Evolutionary conservation across 257 asterid species (phyloP).

Genomic region (Jasminum sambac): DNA sequence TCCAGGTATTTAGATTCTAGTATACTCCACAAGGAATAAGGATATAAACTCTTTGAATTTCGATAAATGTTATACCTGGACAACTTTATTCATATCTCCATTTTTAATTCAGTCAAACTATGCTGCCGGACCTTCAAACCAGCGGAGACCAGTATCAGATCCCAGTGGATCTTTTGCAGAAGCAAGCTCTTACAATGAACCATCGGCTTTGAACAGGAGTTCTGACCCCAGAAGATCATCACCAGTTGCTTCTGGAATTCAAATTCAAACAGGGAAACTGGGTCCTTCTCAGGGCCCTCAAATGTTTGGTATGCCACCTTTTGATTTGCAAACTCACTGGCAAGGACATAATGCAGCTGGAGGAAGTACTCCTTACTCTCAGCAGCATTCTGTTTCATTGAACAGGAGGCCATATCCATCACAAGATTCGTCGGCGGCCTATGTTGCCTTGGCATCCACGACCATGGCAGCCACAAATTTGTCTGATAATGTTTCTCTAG

Average conservation of each 20-base stretch:
- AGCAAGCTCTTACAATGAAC: constrained; percentile 35
- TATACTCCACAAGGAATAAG: constrained; percentile 8
- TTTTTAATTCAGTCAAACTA: constrained; percentile 47
- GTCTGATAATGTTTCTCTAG: constrained; percentile 31
- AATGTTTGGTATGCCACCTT: constrained; percentile 36
- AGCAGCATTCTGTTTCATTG: constrained; percentile 36
- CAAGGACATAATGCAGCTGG: constrained; percentile 41
- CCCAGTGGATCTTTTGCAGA: constrained; percentile 44
- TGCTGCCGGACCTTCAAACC: constrained; percentile 38
- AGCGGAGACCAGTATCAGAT: constrained; percentile 38
- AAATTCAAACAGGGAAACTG: constrained; percentile 39
- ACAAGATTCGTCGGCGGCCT: constrained; percentile 32
- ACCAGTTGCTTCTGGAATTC: constrained; percentile 44
- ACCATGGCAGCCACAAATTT: constrained; percentile 27
- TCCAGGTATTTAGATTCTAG: constrained; percentile 66
- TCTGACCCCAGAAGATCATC: constrained; percentile 32
- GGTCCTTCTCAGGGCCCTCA: constrained; percentile 38
- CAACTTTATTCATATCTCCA: constrained; percentile 17
- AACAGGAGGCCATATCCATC: constrained; percentile 28
- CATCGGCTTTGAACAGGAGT: constrained; percentile 37
- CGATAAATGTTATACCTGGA: constrained; percentile 10
- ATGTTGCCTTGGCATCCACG: constrained; percentile 28
- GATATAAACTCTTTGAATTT: constrained; percentile 1
- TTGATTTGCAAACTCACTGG: constrained; percentile 40
- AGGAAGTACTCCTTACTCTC: constrained; percentile 33